Percentiles rank a stretch among this genome's conserved stretches.
Evolutionary conservation across 495 filamentous ascomycete species (phyloP).

Genomic region (Schizothecium vesticola): DNA sequence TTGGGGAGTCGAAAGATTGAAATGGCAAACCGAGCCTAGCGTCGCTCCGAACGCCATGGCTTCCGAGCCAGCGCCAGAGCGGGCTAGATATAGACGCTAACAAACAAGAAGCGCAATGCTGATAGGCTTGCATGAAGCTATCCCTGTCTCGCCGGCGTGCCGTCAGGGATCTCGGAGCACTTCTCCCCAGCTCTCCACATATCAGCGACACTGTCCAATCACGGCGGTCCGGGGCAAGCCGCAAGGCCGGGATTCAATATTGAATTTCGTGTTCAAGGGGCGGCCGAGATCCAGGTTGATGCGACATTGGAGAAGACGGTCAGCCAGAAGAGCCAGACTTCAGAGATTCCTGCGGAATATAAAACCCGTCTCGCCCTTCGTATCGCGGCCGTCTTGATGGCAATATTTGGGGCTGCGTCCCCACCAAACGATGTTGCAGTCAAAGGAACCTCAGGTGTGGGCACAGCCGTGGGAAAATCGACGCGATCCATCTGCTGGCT

Average conservation of each 20-base stretch:
- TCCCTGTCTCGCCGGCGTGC: conserved; percentile 8
- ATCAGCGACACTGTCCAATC: neutral
- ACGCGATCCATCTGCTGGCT: neutral
- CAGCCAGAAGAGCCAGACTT: neutral
- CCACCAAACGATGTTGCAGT: neutral
- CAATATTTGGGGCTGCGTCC: neutral
- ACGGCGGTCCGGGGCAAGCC: neutral
- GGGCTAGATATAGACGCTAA: neutral
- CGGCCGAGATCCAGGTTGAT: neutral
- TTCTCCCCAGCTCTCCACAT: neutral
- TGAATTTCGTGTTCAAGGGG: neutral
- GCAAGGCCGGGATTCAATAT: neutral
- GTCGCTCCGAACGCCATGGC: conserved; percentile 16
- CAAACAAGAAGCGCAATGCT: conserved; percentile 6
- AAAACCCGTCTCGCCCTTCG: neutral
- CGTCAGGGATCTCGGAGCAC: conserved; percentile 5
- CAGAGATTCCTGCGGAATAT: neutral
- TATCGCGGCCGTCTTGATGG: neutral
- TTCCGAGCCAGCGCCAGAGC: conserved; percentile 16
- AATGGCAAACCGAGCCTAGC: conserved; percentile 13
- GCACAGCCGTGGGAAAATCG: neutral
- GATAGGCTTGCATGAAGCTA: conserved; percentile 13
- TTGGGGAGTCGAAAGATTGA: conserved; percentile 8
- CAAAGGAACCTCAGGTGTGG: neutral
- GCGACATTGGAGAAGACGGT: neutral